Evolutionary conservation across 129 eudicot species (phyloP), one percentile per base, ranked within the genome.

Genomic region (Arctium minus): DNA sequence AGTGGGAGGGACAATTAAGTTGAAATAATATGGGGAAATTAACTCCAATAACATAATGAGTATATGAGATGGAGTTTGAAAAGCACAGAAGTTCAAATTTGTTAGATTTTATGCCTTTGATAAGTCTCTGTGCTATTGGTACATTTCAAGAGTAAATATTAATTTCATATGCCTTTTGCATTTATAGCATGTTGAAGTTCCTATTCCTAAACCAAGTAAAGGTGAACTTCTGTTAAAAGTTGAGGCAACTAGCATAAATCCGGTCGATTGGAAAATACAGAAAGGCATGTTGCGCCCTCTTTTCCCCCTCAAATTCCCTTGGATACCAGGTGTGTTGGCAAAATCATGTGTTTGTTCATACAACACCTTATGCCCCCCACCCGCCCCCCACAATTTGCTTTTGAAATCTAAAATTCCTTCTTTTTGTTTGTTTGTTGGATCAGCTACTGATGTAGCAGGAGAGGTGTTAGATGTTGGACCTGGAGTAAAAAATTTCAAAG

Each of bases 371-470:
- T 30, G 67, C 31, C 11, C 9, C 0, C 9, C 6, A 22, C 27
- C 27, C 27, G 27, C 22, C 1, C 8, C 5, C 15, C 22, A 39
- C 5, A 5, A 30, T 38, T 11, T 85, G 72, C 33, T 72, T 56
- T 44, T 22, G 17, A 77, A 27, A 10, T 72, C 72, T 18, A 1
- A 12, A 70, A 76, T 40, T 53, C 35, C 0, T 17, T 68, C 2
- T 22, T 18, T 37, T 9, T 27, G 3, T 13, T 9, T 27, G 1
- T 8, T 82, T 79, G 62, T 40, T 83, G 81, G 53, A 46, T 74
- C 89, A 92, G 97, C 88, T 37, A 85, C 90, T 80, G 97, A 92
- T 87, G 85, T 92, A 53, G 97, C 94, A 10, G 97, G 97, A 82
- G 97, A 87, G 86, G 90, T 92, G 46, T 79, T 84, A 70, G 91